phyloP scores from a whole-genome alignment of 148 eudicot genomes.

The Vaccinium myrtillus region DNA sequence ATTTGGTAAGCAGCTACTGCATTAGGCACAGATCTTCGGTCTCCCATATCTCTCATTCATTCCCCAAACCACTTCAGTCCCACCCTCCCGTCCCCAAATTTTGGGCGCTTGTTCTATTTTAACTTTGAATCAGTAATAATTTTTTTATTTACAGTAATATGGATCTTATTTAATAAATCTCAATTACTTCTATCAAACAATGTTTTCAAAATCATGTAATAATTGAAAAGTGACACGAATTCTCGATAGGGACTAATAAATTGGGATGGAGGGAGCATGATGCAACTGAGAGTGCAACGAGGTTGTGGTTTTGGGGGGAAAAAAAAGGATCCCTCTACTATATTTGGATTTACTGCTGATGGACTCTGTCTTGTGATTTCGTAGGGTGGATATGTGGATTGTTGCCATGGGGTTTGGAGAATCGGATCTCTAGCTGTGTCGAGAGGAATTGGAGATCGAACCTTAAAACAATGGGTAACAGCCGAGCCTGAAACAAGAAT shows the following conservation, averaged over 20 bases:
- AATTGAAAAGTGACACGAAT: too few species aligned
- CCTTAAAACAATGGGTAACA: constrained; percentile 58
- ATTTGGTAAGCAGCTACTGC: constrained; percentile 40
- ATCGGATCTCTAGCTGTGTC: constrained; percentile 68
- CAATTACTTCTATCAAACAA: too few species aligned
- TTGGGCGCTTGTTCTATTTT: too few species aligned
- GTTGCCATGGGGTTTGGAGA: constrained; percentile 56
- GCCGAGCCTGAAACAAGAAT: constrained; percentile 55
- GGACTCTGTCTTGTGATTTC: neutral
- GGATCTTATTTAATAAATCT: too few species aligned
- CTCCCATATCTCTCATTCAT: too few species aligned
- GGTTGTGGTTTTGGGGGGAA: neutral
- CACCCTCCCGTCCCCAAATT: too few species aligned
- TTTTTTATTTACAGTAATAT: too few species aligned
- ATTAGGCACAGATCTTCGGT: too few species aligned
- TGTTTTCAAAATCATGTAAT: too few species aligned
- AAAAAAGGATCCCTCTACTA: neutral
- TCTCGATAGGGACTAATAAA: too few species aligned
- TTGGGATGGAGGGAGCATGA: neutral
- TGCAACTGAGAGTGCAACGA: neutral
- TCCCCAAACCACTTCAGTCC: neutral
- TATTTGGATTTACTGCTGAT: neutral
- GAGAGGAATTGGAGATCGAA: constrained; percentile 56
- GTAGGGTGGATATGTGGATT: constrained; percentile 68
- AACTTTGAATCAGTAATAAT: too few species aligned